These are phyloP conservation scores for Gloeophyllum trabeum DNA, from an alignment of 768 basidiomycete genomes.

Conservation along the genomic window DNA sequence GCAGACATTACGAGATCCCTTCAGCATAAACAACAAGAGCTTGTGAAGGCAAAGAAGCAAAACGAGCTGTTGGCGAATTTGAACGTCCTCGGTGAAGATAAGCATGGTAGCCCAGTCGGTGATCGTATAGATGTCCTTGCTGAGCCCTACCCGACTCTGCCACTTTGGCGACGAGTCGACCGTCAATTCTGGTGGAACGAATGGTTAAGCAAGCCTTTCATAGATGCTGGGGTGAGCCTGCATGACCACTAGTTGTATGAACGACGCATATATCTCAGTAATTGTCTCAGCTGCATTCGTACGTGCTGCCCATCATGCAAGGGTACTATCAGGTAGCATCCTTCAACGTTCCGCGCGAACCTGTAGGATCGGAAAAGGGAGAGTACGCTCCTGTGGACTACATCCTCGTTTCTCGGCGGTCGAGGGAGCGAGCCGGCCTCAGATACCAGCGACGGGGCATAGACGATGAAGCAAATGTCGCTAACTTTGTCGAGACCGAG, in stretches of 20 bases:
- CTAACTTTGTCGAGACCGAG: constrained; percentile 95
- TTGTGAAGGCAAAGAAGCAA: constrained; percentile 44
- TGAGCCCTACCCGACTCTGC: constrained; percentile 70
- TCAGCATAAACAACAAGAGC: constrained; percentile 67
- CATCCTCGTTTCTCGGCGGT: constrained; percentile 74
- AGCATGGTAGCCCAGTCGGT: constrained; percentile 15
- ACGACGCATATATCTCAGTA: too few relatives aligned
- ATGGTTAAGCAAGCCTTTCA: constrained; percentile 70
- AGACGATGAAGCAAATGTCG: constrained; percentile 87
- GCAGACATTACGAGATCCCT: constrained; percentile 76
- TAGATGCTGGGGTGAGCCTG: constrained; percentile 79
- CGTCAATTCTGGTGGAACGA: constrained; percentile 97
- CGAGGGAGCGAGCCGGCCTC: constrained; percentile 82
- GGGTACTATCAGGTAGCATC: constrained; percentile 76
- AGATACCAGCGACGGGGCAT: constrained; percentile 92
- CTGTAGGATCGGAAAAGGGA: constrained; percentile 25
- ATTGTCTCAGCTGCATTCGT: constrained; percentile 70
- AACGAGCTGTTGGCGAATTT: constrained; percentile 50
- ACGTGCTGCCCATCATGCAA: constrained; percentile 87
- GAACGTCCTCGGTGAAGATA: constrained; percentile 29
- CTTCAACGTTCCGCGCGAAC: constrained; percentile 48
- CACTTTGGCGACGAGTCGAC: constrained; percentile 88
- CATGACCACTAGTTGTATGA: too few relatives aligned
- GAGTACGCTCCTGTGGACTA: constrained; percentile 50
- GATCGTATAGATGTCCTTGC: constrained; percentile 39